A percentile compares a stretch with the other conserved stretches of the same genome.
These are phyloP conservation scores for Pseudogymnoascus verrucosus DNA, from an alignment of 2,329 filamentous ascomycete genomes.

Conservation along the genomic window DNA sequence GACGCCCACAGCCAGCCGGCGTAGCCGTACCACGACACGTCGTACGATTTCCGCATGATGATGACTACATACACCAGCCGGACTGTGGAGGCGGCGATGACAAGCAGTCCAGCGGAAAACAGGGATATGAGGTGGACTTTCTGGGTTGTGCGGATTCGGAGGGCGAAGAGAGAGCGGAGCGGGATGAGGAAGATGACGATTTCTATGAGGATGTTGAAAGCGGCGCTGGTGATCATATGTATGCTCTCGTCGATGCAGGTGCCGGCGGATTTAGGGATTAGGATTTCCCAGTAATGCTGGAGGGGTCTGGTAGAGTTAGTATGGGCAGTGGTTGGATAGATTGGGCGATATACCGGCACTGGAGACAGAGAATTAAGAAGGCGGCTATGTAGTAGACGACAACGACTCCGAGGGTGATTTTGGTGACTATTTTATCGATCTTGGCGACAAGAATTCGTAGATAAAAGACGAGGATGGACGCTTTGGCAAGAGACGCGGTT, in stretches of 20 bases:
- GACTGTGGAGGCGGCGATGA: not conserved
- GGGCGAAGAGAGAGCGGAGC: constrained; percentile 1
- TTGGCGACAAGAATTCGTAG: constrained; percentile 9
- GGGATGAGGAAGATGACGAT: constrained; percentile 8
- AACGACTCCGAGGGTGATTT: not conserved
- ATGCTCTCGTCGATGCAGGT: not conserved
- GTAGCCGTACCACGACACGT: constrained; percentile 2
- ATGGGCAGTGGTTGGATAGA: not conserved
- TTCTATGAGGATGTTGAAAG: not conserved
- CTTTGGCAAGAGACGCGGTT: constrained; percentile 8
- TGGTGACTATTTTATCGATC: not conserved
- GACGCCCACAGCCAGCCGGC: not conserved
- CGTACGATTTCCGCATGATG: not conserved
- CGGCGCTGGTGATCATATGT: not conserved
- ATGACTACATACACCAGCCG: not conserved
- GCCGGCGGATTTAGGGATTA: not conserved
- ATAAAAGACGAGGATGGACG: constrained; percentile 12
- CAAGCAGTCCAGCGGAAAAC: not conserved
- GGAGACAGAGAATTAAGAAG: not conserved
- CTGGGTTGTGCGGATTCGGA: constrained; percentile 4
- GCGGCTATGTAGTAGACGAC: not conserved
- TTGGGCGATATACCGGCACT: not conserved
- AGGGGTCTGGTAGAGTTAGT: not conserved
- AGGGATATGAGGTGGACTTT: not conserved
- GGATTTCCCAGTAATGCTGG: not conserved